Conservation (phyloP, 2,329 filamentous ascomycete species). For the Aspergillus ibericus region DNA sequence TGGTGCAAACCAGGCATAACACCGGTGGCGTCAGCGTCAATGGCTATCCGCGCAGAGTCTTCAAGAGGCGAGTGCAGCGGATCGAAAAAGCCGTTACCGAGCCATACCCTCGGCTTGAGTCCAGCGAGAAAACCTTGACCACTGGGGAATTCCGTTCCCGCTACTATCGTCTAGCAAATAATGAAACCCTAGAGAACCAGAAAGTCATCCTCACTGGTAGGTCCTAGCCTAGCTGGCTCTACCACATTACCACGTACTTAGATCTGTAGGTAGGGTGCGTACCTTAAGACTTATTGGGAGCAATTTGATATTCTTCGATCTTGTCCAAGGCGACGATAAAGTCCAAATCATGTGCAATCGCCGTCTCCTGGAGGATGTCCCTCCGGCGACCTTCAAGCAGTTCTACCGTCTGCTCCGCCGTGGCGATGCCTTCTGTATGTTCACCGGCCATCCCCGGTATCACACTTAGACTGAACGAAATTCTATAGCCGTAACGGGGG, state of each 20-base stretch:
- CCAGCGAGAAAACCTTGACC: constrained; percentile 32
- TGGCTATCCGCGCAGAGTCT: constrained; percentile 34
- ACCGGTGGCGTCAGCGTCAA: constrained; percentile 33
- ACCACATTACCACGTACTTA: constrained; percentile 37
- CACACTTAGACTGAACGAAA: constrained; percentile 14
- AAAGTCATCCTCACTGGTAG: constrained; percentile 46
- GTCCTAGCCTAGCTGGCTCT: constrained; percentile 26
- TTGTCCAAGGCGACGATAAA: constrained; percentile 69
- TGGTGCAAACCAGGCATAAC: constrained; percentile 20
- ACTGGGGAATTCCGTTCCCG: constrained; percentile 39
- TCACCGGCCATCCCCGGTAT: constrained; percentile 10
- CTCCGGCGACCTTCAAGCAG: constrained; percentile 53
- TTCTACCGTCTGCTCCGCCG: constrained; percentile 68
- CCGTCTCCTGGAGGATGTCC: constrained; percentile 42
- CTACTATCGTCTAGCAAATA: constrained; percentile 38
- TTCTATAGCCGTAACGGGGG: constrained; percentile 64
- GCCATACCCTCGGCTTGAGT: constrained; percentile 41
- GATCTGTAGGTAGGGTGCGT: constrained; percentile 67
- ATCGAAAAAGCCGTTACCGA: constrained; percentile 35
- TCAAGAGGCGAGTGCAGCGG: constrained; percentile 39
- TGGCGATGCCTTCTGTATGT: constrained; percentile 81
- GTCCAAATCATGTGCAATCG: constrained; percentile 77
- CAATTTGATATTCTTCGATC: constrained; percentile 80
- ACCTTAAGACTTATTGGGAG: constrained; percentile 70
- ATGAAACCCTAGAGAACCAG: constrained; percentile 42